Evolutionary conservation across 768 basidiomycete species (phyloP).

Genomic region (Xerocomus spinulosus): DNA sequence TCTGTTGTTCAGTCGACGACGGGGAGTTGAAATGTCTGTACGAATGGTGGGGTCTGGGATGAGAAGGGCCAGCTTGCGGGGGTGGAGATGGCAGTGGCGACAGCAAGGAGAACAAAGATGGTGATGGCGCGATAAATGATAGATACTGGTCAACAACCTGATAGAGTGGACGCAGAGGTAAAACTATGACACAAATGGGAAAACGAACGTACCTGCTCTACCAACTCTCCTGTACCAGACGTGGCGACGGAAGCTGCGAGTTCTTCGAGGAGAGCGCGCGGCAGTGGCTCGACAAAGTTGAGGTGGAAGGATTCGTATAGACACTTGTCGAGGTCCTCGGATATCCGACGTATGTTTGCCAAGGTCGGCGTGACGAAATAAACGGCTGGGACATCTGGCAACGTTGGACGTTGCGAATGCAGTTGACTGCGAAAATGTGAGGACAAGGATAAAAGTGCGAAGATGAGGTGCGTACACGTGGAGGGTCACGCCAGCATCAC

Average conservation of each 20-base stretch:
- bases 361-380: slow-evolving; percentile 95
- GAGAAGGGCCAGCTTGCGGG: slow-evolving; percentile 32
- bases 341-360: slow-evolving; percentile 82
- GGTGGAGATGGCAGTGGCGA: slow-evolving; percentile 46
- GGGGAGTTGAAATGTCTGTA: slow-evolving; percentile 92
- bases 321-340: slow-evolving; percentile 84
- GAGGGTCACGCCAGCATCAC: slow-evolving; percentile 94
- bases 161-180: slow-evolving; percentile 2
- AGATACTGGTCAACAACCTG: slow-evolving; percentile 96
- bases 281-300: slow-evolving; percentile 91
- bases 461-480: slow-evolving; percentile 72
- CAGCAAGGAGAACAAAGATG: slow-evolving; percentile 87
- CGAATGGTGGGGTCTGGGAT: slow-evolving; percentile 47
- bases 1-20: slow-evolving; percentile 80
- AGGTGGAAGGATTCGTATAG: slow-evolving; percentile 93
- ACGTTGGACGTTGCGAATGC: slow-evolving; percentile 79
- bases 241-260: slow-evolving; percentile 84
- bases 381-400: slow-evolving; percentile 93
- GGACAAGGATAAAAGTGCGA: neutral
- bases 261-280: slow-evolving; percentile 87
- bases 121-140: slow-evolving; percentile 91
- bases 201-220: slow-evolving; percentile 69
- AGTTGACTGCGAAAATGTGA: slow-evolving; percentile 60
- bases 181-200: too few relatives aligned
- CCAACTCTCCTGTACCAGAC: slow-evolving; percentile 75